Percentiles rank a stretch among this genome's conserved stretches.
phyloP scores from a whole-genome alignment of 345 rosid genomes.

The Kandelia obovata region DNA sequence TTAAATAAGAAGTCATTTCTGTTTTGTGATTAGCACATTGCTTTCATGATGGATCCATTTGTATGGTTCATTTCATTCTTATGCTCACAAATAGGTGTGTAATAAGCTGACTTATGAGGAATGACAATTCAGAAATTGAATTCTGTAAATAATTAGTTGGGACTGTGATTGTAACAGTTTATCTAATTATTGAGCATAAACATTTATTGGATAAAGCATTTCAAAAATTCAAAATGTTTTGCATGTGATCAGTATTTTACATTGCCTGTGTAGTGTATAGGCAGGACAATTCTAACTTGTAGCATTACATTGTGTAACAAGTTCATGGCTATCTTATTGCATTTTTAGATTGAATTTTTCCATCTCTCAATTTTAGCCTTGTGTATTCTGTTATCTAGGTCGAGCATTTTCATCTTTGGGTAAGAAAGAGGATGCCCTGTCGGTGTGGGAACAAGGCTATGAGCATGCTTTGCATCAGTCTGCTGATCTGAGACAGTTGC shows the following conservation, averaged over 20 bases:
- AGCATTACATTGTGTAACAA: neutral
- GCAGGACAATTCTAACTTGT: neutral
- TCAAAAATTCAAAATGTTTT: too few relatives aligned
- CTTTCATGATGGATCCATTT: neutral
- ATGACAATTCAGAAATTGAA: neutral
- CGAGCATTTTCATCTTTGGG: constrained; percentile 74
- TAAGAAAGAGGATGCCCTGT: constrained; percentile 68
- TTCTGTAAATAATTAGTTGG: neutral
- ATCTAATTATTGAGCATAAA: neutral
- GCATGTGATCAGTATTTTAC: neutral
- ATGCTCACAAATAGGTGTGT: neutral
- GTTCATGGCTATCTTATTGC: neutral
- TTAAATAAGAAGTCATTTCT: neutral
- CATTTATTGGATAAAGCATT: neutral
- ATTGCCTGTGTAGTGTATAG: neutral
- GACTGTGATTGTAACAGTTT: neutral
- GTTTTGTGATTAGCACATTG: neutral
- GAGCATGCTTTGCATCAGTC: constrained; percentile 56
- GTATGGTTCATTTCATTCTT: neutral
- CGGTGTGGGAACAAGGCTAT: constrained; percentile 77
- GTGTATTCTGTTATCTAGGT: constrained; percentile 43
- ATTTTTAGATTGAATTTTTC: constrained; percentile 4
- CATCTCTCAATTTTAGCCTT: constrained; percentile 20
- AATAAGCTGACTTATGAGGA: neutral
- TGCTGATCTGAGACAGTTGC: constrained; percentile 81